These are phyloP conservation scores for Phyllosticta citribraziliensis DNA, from an alignment of 2,329 filamentous ascomycete genomes.

Conservation along the genomic window DNA sequence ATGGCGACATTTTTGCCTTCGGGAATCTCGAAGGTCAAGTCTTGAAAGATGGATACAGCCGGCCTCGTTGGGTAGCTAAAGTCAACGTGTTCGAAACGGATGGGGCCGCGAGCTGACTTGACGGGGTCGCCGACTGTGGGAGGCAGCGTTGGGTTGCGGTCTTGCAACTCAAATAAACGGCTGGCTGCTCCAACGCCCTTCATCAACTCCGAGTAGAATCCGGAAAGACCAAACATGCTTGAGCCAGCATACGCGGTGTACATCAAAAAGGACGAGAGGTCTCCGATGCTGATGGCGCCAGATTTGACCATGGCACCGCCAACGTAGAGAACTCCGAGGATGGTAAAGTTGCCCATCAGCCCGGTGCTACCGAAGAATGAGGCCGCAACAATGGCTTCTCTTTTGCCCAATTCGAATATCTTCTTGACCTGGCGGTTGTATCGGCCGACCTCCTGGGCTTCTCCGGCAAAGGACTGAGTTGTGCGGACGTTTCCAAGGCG, in stretches of 20 bases:
- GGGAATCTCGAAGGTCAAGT: slow-evolving; percentile 81
- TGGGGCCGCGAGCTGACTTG: slow-evolving; percentile 73
- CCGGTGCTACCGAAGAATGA: slow-evolving; percentile 83
- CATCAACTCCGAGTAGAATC: slow-evolving; percentile 98
- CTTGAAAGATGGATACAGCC: slow-evolving; percentile 82
- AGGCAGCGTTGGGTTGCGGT: slow-evolving; percentile 77
- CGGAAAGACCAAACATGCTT: slow-evolving; percentile 85
- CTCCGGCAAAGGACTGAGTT: slow-evolving; percentile 90
- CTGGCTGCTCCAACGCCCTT: slow-evolving; percentile 97
- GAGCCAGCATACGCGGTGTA: slow-evolving; percentile 83
- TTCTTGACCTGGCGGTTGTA: slow-evolving; percentile 89
- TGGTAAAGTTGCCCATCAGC: slow-evolving; percentile 92
- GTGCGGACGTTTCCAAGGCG: slow-evolving; percentile 95
- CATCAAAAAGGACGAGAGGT: slow-evolving; percentile 95
- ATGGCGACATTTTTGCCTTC: slow-evolving; percentile 93
- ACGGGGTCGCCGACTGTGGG: slow-evolving; percentile 75
- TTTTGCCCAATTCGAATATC: slow-evolving; percentile 82
- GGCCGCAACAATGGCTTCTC: slow-evolving; percentile 78
- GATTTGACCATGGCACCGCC: slow-evolving; percentile 83
- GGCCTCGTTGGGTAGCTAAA: slow-evolving; percentile 94
- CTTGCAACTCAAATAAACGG: slow-evolving; percentile 89
- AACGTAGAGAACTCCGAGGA: slow-evolving; percentile 79
- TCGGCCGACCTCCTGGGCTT: slow-evolving; percentile 77
- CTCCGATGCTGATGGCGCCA: slow-evolving; percentile 79
- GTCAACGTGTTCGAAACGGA: slow-evolving; percentile 73